Base-by-base conservation (phyloP, 2,329 filamentous ascomycete genomes). In the Sphaerulina musiva region DNA sequence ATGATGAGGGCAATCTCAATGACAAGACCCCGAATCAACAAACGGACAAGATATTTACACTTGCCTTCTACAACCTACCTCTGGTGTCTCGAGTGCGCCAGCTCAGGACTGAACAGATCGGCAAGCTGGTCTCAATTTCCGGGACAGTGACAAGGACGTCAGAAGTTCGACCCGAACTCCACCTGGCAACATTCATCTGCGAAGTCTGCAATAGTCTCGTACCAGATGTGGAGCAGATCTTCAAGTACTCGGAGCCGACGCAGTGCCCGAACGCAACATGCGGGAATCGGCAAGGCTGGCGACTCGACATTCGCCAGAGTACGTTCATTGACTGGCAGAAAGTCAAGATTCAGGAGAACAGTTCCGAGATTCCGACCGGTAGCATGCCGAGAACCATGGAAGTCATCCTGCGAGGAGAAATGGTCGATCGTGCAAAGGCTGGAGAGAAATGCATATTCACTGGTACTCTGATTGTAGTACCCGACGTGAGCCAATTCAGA, bases 311-410 rank as follows among this genome's bases (percentile, higher is more conserved):
- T 66, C 81, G 89, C 42, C 92, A 95, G 71, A 96, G 91, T 71
- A 97, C 91, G 0, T 98, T 98, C 69, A 87, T 98, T 58, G 93
- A 98, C 74, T 98, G 93, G 93, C 93, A 98, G 70, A 97, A 97
- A 71, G 90, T 97, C 23, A 87, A 95, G 59, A 89, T 97, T 58
- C 93, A 98, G 73, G 93, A 98, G 72, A 98, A 97, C 75, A 95
- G 90, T 62, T 92, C 92, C 3, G 93, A 98, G 70, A 98, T 98
- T 38, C 93, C 93, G 0, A 98, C 93, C 0, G 93, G 93, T 51
- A 96, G 91, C 74, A 98, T 98, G 93, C 93, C 93, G 23, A 82
- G 93, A 56, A 98, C 93, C 2, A 93, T 98, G 82, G 93, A 98
- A 66, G 87, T 98, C 41, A 96, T 98, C 62, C 74, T 98, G 34